A percentile compares a stretch with the other conserved stretches of the same genome.
Evolutionary conservation across 108 stramenopile species (phyloP).

Genomic region (Discostella stelligeroides): DNA sequence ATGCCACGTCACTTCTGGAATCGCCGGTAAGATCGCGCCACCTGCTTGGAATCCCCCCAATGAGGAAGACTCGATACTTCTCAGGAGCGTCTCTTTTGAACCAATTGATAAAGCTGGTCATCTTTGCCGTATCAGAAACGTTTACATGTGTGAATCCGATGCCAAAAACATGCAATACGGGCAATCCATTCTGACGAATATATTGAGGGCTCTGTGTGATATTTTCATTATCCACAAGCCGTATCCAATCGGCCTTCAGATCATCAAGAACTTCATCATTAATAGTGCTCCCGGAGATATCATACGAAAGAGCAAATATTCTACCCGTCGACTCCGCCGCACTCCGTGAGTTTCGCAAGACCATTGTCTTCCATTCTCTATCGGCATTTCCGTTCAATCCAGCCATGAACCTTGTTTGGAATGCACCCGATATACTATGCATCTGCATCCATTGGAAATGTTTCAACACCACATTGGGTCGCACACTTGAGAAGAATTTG

Average conservation of each 20-base stretch:
- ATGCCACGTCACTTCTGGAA: constrained; percentile 12
- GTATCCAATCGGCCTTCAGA: constrained; percentile 51
- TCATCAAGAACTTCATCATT: constrained; percentile 31
- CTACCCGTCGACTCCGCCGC: constrained; percentile 46
- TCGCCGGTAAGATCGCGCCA: constrained; percentile 21
- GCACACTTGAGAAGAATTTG: constrained; percentile 31
- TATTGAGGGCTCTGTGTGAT: constrained; percentile 45
- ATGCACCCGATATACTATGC: constrained; percentile 49
- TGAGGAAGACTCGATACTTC: constrained; percentile 29
- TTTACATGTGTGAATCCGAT: constrained; percentile 35
- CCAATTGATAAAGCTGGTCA: constrained; percentile 35
- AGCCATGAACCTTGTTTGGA: constrained; percentile 45
- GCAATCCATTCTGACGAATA: constrained; percentile 46
- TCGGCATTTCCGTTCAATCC: background rate
- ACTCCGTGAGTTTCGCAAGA: constrained; percentile 44
- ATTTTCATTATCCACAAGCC: constrained; percentile 40
- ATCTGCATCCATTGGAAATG: constrained; percentile 55
- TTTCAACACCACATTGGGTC: constrained; percentile 40
- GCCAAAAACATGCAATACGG: constrained; percentile 34
- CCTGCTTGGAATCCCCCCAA: constrained; percentile 29
- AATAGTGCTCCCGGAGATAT: constrained; percentile 28
- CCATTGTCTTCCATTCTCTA: constrained; percentile 28
- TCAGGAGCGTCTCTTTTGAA: constrained; percentile 9
- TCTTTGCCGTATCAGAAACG: constrained; percentile 17
- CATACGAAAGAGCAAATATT: constrained; percentile 52